phyloP scores from a whole-genome alignment of 78 protist species.

The Goniomonas avonlea region DNA sequence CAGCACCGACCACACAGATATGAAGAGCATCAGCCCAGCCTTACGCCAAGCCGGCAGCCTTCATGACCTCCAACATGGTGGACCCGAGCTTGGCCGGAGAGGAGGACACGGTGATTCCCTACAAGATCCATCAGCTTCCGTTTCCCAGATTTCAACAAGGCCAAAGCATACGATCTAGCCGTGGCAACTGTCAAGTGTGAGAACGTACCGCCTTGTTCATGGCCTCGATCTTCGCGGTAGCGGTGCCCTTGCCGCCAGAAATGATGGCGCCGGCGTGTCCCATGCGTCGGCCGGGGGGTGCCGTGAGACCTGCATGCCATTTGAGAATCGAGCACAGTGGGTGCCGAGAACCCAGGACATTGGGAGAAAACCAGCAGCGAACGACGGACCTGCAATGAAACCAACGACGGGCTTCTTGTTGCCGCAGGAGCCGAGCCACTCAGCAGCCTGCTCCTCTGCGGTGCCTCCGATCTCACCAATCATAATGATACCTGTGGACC shows the following conservation, averaged over 20 bases:
- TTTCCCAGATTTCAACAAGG: not conserved
- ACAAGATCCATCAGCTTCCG: not conserved
- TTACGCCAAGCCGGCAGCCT: slow-evolving; percentile 16
- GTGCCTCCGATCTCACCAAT: slow-evolving; percentile 98
- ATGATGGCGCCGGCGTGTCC: slow-evolving; percentile 98
- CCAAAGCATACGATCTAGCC: not conserved
- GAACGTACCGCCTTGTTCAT: slow-evolving; percentile 26
- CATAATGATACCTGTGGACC: slow-evolving; percentile 75
- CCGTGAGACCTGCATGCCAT: slow-evolving; percentile 78
- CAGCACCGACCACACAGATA: too few species aligned
- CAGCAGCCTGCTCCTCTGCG: slow-evolving; percentile 98
- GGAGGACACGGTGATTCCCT: slow-evolving; percentile 64
- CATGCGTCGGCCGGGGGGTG: slow-evolving; percentile 99
- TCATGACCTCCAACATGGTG: slow-evolving; percentile 57
- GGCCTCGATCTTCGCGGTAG: slow-evolving; percentile 83
- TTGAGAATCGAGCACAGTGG: not conserved
- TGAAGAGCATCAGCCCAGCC: too few species aligned
- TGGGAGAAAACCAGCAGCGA: not conserved
- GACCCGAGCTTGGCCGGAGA: slow-evolving; percentile 85
- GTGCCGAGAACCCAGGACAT: not conserved
- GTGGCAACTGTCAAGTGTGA: not conserved
- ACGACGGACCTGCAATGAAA: slow-evolving; percentile 76
- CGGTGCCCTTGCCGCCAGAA: slow-evolving; percentile 95
- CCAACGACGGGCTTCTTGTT: slow-evolving; percentile 86
- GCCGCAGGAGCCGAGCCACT: slow-evolving; percentile 58